Conservation (phyloP, 306 rosid species). For the Rosa rugosa region DNA sequence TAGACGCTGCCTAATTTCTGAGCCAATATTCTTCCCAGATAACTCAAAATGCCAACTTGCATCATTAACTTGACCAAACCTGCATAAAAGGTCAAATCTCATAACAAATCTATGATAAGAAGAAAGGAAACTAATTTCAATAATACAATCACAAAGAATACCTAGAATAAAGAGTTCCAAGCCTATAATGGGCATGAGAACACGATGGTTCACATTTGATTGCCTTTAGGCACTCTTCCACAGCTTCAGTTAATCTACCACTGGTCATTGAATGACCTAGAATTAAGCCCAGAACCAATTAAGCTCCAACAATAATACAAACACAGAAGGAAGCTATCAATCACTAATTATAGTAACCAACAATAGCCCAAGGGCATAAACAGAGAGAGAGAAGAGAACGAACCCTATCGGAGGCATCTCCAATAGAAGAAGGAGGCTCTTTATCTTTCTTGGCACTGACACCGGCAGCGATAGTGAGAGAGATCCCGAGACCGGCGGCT, state of each 20-base stretch:
- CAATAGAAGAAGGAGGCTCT: too few relatives aligned
- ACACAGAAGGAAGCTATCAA: too few relatives aligned
- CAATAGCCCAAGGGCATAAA: too few relatives aligned
- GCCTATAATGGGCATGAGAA: background rate
- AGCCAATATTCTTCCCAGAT: background rate
- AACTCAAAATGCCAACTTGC: slow-evolving; percentile 9
- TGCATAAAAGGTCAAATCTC: background rate
- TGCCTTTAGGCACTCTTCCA: slow-evolving; percentile 10
- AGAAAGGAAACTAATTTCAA: background rate
- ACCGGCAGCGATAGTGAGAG: too few relatives aligned
- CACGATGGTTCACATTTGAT: slow-evolving; percentile 2
- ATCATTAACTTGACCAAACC: slow-evolving; percentile 16
- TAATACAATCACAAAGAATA: background rate
- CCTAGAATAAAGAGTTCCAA: slow-evolving; percentile 1
- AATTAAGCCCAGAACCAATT: too few relatives aligned
- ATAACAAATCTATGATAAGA: background rate
- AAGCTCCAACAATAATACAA: too few relatives aligned
- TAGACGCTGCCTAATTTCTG: background rate
- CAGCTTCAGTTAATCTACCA: slow-evolving; percentile 1
- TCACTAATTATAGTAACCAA: too few relatives aligned
- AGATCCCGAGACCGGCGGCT: too few relatives aligned
- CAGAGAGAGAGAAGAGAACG: too few relatives aligned
- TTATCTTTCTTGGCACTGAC: too few relatives aligned
- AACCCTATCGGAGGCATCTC: too few relatives aligned
- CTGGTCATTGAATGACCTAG: too few relatives aligned